Conservation (phyloP, 1,284 basidiomycete genomes). For the Ceratobasidium papillatum region DNA sequence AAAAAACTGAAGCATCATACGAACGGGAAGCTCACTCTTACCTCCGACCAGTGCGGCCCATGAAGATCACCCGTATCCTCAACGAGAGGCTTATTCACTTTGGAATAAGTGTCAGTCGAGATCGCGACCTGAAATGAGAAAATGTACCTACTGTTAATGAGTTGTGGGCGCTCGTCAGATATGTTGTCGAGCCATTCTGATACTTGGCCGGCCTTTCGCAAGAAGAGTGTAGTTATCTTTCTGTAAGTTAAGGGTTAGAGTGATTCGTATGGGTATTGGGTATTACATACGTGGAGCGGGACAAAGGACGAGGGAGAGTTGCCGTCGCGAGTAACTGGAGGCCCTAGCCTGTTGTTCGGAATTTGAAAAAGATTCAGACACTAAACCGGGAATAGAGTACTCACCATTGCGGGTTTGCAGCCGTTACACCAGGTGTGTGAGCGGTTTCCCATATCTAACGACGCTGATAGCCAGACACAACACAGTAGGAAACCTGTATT, state of each 20-base stretch:
- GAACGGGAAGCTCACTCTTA: conserved; percentile 64
- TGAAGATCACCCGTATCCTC: conserved; percentile 83
- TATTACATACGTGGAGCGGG: conserved; percentile 69
- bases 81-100: conserved; percentile 78
- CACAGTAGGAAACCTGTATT: neutral
- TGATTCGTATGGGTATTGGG: neutral
- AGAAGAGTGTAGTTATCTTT: conserved; percentile 69
- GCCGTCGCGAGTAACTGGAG: conserved; percentile 72
- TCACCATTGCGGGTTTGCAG: conserved; percentile 90
- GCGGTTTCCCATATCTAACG: conserved; percentile 88
- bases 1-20: too few species aligned
- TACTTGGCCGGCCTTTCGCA: conserved; percentile 77
- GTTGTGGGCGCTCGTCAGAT: conserved; percentile 72
- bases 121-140: conserved; percentile 8
- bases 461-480: neutral
- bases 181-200: conserved; percentile 80
- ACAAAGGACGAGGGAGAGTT: conserved; percentile 75
- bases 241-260: conserved; percentile 38
- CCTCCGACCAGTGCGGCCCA: conserved; percentile 76
- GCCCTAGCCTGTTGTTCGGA: conserved; percentile 71
- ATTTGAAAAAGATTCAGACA: conserved; percentile 5
- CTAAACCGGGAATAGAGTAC: conserved; percentile 48
- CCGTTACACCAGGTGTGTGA: conserved; percentile 71
- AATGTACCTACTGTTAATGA: conserved; percentile 71
- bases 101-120: neutral